phyloP scores from a whole-genome alignment of 768 basidiomycete genomes.

The Macrolepiota fuliginosa region DNA sequence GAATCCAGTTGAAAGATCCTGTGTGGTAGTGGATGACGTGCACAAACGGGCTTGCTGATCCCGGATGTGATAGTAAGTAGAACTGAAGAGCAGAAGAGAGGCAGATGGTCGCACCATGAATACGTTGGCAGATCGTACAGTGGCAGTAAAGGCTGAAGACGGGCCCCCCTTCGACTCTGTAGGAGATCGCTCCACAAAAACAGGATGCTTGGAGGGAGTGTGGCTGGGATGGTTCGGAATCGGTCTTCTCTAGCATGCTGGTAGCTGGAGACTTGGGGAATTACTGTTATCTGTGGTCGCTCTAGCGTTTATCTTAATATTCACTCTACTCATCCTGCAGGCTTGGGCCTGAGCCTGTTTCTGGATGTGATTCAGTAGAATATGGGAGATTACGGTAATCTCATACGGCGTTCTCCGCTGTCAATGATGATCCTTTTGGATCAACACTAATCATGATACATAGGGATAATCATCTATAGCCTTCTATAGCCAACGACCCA shows the following conservation, averaged over 20 bases:
- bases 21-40: background rate
- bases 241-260: background rate
- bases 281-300: too few relatives aligned
- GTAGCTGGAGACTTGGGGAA: background rate
- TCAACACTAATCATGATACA: too few relatives aligned
- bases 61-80: background rate
- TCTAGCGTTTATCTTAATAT: background rate
- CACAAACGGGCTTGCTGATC: background rate
- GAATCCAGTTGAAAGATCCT: background rate
- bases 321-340: background rate
- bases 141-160: background rate
- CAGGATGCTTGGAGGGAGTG: background rate
- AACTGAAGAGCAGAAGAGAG: too few relatives aligned
- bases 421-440: too few relatives aligned
- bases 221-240: background rate
- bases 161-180: background rate
- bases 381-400: too few relatives aligned
- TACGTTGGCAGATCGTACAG: background rate
- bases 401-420: too few relatives aligned
- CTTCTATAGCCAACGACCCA: too few relatives aligned
- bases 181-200: background rate
- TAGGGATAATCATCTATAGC: too few relatives aligned
- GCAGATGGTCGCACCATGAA: background rate
- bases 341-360: too few relatives aligned
- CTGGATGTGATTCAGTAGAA: too few relatives aligned